These are phyloP conservation scores for Tolypocladium endophyticum DNA, from an alignment of 2,329 filamentous ascomycete genomes.

Conservation along the genomic window DNA sequence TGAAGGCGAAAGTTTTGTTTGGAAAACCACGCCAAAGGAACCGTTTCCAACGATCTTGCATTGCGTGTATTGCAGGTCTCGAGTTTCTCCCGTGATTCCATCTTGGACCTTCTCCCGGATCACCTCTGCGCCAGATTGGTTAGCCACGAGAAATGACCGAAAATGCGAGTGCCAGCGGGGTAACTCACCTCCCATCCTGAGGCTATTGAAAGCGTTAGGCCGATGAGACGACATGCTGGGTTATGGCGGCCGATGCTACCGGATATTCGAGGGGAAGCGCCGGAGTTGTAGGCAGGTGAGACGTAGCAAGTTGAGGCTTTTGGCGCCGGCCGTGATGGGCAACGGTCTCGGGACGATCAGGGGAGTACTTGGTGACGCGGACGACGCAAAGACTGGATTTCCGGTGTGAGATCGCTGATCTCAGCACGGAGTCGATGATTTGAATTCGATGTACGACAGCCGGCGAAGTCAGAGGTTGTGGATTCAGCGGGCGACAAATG, in stretches of 20 bases:
- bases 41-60: constrained; percentile 99
- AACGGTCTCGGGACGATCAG: constrained; percentile 11
- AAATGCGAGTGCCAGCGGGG: constrained; percentile 3
- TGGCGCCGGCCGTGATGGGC: constrained; percentile 26
- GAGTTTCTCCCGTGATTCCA: constrained; percentile 90
- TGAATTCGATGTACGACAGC: neutral
- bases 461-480: neutral
- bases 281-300: constrained; percentile 13
- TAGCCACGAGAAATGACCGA: constrained; percentile 10
- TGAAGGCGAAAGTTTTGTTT: constrained; percentile 96
- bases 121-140: constrained; percentile 55
- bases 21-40: constrained; percentile 96
- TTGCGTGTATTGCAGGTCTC: constrained; percentile 95
- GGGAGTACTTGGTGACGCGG: constrained; percentile 2
- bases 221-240: constrained; percentile 74
- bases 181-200: constrained; percentile 94
- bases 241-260: constrained; percentile 15
- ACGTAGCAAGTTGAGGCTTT: constrained; percentile 15
- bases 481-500: neutral
- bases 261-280: constrained; percentile 11
- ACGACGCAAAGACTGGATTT: constrained; percentile 1
- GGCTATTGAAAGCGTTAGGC: constrained; percentile 72
- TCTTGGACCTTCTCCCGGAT: constrained; percentile 99
- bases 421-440: neutral
- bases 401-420: neutral